phyloP scores from a whole-genome alignment of 192 early-diverging fungal genomes.

The Podila horticola region DNA sequence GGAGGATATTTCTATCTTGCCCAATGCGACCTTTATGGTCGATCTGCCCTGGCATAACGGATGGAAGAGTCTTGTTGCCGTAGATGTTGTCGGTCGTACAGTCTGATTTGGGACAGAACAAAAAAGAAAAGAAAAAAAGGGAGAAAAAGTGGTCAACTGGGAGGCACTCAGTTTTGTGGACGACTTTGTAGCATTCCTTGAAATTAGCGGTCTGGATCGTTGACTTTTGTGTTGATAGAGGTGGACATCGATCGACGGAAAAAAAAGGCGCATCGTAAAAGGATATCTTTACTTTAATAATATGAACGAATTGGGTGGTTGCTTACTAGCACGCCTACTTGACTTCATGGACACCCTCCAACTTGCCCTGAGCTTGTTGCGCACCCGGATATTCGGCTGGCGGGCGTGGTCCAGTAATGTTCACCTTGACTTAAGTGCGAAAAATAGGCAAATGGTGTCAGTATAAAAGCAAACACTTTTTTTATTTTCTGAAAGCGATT shows the following conservation, averaged over 20 bases:
- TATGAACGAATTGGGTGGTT: not conserved
- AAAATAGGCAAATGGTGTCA: not conserved
- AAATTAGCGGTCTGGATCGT: no score
- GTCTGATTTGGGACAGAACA: no score
- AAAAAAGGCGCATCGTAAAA: not conserved
- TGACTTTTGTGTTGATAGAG: no score
- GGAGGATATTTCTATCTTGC: not conserved
- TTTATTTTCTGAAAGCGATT: not conserved
- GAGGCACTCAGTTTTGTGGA: no score
- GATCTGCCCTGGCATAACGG: no score
- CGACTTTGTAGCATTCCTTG: no score
- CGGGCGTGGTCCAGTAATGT: conserved; percentile 3
- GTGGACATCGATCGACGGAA: not conserved
- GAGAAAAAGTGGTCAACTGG: no score
- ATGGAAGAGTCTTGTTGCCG: no score
- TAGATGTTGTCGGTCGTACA: no score
- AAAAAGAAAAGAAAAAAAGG: no score
- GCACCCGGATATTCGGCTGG: not conserved
- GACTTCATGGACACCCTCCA: not conserved
- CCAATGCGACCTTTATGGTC: no score
- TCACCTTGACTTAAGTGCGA: conserved; percentile 1
- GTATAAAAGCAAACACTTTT: not conserved
- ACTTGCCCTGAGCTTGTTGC: not conserved
- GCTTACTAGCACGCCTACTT: not conserved
- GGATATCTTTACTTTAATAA: not conserved